Conservation (phyloP, 768 basidiomycete genomes). For the Russula dissimulans region DNA sequence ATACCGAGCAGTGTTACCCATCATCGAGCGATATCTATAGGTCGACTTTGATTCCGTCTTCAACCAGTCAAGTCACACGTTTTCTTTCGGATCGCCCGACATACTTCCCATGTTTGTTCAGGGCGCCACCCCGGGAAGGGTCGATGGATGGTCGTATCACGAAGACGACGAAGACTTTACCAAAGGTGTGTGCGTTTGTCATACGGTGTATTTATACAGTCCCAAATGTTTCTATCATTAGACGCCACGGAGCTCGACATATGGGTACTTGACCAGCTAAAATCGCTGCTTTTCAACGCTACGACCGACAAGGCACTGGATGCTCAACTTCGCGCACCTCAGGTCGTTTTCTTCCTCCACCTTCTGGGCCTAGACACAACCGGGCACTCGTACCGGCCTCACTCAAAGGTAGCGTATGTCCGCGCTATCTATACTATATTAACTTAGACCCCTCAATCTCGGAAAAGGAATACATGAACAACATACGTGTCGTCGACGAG, state of each 20-base stretch:
- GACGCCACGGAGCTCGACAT: slow-evolving; percentile 71
- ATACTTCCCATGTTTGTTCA: slow-evolving; percentile 80
- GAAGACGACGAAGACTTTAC: slow-evolving; percentile 81
- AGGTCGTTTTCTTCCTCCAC: slow-evolving; percentile 75
- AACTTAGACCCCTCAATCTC: not conserved
- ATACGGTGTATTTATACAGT: not conserved
- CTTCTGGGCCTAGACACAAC: slow-evolving; percentile 80
- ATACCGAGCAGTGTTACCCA: not conserved
- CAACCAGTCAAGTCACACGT: slow-evolving; percentile 70
- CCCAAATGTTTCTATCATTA: slow-evolving; percentile 20
- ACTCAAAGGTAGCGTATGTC: slow-evolving; percentile 46
- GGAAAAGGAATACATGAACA: slow-evolving; percentile 72
- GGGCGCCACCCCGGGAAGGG: slow-evolving; percentile 61
- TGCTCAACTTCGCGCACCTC: slow-evolving; percentile 42
- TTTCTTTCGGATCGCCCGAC: slow-evolving; percentile 81
- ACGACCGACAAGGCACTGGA: slow-evolving; percentile 42
- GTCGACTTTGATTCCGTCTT: slow-evolving; percentile 85
- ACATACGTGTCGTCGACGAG: slow-evolving; percentile 68
- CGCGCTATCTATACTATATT: not conserved
- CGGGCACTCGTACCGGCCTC: slow-evolving; percentile 78
- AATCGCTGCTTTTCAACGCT: slow-evolving; percentile 51
- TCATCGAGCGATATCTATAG: slow-evolving; percentile 16
- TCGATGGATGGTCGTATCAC: slow-evolving; percentile 67
- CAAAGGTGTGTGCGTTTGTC: slow-evolving; percentile 41
- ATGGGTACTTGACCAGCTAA: slow-evolving; percentile 73